Evolutionary conservation across 2,329 filamentous ascomycete genomes (phyloP).

Genomic region (Colletotrichum higginsianum): DNA sequence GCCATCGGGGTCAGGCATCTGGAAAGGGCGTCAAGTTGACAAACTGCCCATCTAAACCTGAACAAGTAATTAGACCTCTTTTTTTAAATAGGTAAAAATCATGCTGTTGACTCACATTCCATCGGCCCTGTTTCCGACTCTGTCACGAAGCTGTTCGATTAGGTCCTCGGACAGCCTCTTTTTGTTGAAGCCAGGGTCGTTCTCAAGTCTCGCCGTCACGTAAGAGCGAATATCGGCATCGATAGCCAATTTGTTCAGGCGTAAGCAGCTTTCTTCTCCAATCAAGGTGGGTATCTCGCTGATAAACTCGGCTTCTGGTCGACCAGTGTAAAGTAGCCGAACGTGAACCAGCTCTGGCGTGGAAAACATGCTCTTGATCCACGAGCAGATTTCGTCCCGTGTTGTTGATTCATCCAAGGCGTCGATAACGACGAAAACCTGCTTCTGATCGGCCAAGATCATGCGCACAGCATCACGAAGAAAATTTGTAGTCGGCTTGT

Average conservation of each 20-base stretch:
- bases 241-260: neutral
- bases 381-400: neutral
- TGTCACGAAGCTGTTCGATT: neutral
- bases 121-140: neutral
- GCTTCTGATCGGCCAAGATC: neutral
- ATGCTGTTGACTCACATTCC: slow-evolving; percentile 1
- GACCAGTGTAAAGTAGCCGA: slow-evolving; percentile 17
- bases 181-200: neutral
- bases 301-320: slow-evolving; percentile 20
- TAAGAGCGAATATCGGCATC: slow-evolving; percentile 8
- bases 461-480: neutral
- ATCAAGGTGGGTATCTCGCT: neutral
- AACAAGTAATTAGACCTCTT: too few species aligned
- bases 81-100: too few species aligned
- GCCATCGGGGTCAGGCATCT: neutral
- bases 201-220: neutral
- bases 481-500: neutral
- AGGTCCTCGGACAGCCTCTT: neutral
- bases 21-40: slow-evolving; percentile 2
- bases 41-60: slow-evolving; percentile 13
- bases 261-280: neutral
- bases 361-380: neutral
- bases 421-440: neutral
- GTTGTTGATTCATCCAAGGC: slow-evolving; percentile 23
- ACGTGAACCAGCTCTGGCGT: neutral